Evolutionary conservation across 805 yeast species (phyloP).

Genomic region (Pichia rugopelliculosa): DNA sequence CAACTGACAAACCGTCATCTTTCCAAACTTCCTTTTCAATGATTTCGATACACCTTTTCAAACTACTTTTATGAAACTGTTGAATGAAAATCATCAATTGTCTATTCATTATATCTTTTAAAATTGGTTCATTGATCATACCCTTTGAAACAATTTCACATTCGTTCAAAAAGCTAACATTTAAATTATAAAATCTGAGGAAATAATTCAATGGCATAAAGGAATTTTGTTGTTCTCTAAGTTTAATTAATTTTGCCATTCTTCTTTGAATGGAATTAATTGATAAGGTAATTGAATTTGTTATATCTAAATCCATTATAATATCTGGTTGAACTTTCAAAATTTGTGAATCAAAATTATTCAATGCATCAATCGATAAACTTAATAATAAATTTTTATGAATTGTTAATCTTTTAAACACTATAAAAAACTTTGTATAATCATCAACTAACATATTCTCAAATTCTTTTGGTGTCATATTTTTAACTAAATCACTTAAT

Average conservation of each 20-base stretch:
- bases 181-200: slow-evolving; percentile 56
- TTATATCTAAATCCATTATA: slow-evolving; percentile 59
- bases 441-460: slow-evolving; percentile 58
- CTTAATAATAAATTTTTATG: slow-evolving; percentile 79
- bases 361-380: slow-evolving; percentile 46
- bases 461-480: slow-evolving; percentile 67
- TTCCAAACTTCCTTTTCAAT: slow-evolving; percentile 76
- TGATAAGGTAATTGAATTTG: slow-evolving; percentile 55
- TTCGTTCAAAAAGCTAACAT: slow-evolving; percentile 65
- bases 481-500: slow-evolving; percentile 42
- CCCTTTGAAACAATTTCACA: slow-evolving; percentile 76
- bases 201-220: slow-evolving; percentile 53
- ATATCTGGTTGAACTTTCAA: slow-evolving; percentile 28
- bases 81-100: slow-evolving; percentile 57
- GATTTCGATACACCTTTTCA: slow-evolving; percentile 37
- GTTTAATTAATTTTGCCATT: slow-evolving; percentile 68
- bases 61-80: slow-evolving; percentile 45
- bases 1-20: slow-evolving; percentile 49
- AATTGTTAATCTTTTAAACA: slow-evolving; percentile 61
- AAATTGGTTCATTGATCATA: slow-evolving; percentile 44
- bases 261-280: slow-evolving; percentile 69
- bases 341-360: slow-evolving; percentile 23
- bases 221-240: slow-evolving; percentile 65
- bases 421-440: slow-evolving; percentile 60
- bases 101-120: slow-evolving; percentile 58